Conservation (phyloP, 805 yeast genomes). For the Saccharomycopsis vini region DNA sequence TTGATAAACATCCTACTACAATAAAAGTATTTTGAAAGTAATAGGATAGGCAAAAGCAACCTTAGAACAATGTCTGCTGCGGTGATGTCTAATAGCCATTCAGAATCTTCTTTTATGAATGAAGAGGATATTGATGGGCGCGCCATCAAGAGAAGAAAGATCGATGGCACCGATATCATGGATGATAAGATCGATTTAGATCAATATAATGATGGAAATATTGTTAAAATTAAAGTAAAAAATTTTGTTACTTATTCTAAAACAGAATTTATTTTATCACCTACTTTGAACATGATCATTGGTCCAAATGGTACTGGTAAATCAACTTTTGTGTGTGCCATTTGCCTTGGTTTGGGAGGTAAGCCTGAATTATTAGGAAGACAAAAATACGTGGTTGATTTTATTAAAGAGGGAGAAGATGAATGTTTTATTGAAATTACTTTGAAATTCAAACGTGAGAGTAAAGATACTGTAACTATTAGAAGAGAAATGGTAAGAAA, state of each 20-base stretch:
- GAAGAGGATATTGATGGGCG: slow-evolving; percentile 16
- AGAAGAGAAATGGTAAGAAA: slow-evolving; percentile 37
- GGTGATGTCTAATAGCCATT: too few relatives aligned
- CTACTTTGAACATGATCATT: slow-evolving; percentile 79
- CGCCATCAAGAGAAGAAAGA: background rate
- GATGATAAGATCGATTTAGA: slow-evolving; percentile 22
- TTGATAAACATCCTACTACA: too few relatives aligned
- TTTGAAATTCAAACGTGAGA: slow-evolving; percentile 31
- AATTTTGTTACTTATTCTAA: slow-evolving; percentile 65
- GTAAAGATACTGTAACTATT: slow-evolving; percentile 30
- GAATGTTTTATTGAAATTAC: slow-evolving; percentile 42
- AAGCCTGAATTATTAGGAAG: slow-evolving; percentile 64
- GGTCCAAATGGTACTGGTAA: slow-evolving; percentile 98
- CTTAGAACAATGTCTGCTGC: too few relatives aligned
- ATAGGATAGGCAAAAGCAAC: too few relatives aligned
- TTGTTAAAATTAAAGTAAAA: slow-evolving; percentile 41
- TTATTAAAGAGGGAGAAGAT: slow-evolving; percentile 60
- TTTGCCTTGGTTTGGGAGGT: slow-evolving; percentile 84
- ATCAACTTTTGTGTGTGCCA: slow-evolving; percentile 85
- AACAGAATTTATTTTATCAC: slow-evolving; percentile 72
- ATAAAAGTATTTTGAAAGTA: too few relatives aligned
- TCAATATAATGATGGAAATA: slow-evolving; percentile 34
- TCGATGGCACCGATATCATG: background rate
- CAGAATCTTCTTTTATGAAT: slow-evolving; percentile 44
- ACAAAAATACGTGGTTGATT: slow-evolving; percentile 49